Base-by-base conservation (phyloP, 208 protist species). In the Leishmania gerbilli region DNA sequence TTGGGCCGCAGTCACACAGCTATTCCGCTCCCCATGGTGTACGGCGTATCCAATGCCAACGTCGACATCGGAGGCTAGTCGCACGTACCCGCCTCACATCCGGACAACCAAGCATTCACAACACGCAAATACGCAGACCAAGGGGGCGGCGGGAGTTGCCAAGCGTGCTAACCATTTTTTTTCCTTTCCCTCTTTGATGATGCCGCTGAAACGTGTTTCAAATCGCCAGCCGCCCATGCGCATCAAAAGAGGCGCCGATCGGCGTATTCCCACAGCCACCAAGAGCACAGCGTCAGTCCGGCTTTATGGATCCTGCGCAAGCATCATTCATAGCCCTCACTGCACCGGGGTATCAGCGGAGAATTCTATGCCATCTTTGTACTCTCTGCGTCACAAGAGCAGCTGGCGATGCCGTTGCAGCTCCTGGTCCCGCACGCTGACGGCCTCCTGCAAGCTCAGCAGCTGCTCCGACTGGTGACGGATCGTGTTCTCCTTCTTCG, bases 401-500 rank as follows among this genome's bases (percentile, higher is more conserved):
- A 97, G 84, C 42, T 85, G 77, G 21, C 83, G 77, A 71, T 97
- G 94, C 19, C 92, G 88, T 69, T 92, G 80, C 45, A 97, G 88
- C 58, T 95, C 92, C 65, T 89, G 77, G 34, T 97, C 94, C 7
- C 94, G 89, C 64, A 93, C 82, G 40, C 80, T 80, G n/a, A 97
- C 75, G 7, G 92, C 89, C 79, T 95, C 92, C 80, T 96, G 88
- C 17, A 97, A 80, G 11, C 89, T 79, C 69, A 90, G 83, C 64
- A 97, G 72, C 82, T 95, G 91, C 71, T 97, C 90, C 15, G 83
- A 68, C 75, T 93, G 91, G 11, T 86, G 77, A 40, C 86, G 91
- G 47, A 97, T 85, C 0, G 89, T 91, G 78, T 88, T 93, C n/a
- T 97, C 94, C 81, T 92, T 95, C 55, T 85, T 87, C 19, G 94